Evolutionary conservation across 2,329 filamentous ascomycete species (phyloP).

Genomic region (Immersiporthe knoxdaviesiana): DNA sequence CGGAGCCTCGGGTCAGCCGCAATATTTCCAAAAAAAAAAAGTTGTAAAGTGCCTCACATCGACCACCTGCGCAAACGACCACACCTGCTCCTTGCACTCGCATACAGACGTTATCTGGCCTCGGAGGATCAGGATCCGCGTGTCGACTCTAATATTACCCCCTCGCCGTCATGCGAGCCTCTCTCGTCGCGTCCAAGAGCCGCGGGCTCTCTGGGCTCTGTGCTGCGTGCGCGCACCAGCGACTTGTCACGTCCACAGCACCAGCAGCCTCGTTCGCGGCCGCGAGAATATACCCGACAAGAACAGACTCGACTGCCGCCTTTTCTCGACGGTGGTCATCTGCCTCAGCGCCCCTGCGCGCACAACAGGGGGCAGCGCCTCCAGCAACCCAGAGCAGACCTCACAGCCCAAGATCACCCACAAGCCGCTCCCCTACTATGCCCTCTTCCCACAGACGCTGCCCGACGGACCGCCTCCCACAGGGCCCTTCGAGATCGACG

Average conservation of each 20-base stretch:
- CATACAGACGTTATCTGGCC: neutral
- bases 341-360: neutral
- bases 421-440: constrained; percentile 61
- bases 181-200: constrained; percentile 1
- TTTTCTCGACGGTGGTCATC: constrained; percentile 18
- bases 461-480: constrained; percentile 75
- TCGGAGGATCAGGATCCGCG: neutral
- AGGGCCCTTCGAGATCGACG: constrained; percentile 76
- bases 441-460: constrained; percentile 82
- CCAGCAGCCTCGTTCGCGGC: neutral
- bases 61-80: neutral
- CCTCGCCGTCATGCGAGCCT: neutral
- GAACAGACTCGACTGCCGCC: neutral
- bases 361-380: neutral
- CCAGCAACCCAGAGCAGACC: neutral
- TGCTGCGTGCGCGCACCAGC: constrained; percentile 17
- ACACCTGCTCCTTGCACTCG: neutral
- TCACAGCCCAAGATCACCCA: constrained; percentile 15
- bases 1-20: neutral
- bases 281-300: neutral
- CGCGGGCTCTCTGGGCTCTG: constrained; percentile 18
- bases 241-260: neutral
- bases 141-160: no score
- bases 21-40: neutral
- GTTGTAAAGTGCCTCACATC: neutral